Percentiles rank a stretch among this genome's conserved stretches.
Conservation (phyloP, 148 eudicot genomes). For the Mesembryanthemum crystallinum region DNA sequence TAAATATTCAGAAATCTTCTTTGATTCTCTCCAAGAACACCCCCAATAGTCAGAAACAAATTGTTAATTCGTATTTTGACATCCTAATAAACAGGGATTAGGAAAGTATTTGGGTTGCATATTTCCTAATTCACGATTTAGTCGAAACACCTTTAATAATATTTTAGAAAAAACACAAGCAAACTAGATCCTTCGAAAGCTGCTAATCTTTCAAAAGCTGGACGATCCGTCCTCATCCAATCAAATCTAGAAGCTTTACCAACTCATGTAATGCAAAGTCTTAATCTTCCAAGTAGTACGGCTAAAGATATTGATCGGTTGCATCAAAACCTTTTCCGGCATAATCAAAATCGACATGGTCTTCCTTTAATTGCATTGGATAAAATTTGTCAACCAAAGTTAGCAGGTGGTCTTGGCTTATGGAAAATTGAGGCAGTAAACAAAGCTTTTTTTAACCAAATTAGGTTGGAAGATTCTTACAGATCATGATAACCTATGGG, state of each 20-base stretch:
- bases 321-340: not conserved
- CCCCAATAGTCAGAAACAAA: not conserved
- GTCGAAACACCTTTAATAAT: not conserved
- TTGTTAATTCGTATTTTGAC: not conserved
- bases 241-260: not conserved
- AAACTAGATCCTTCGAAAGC: not conserved
- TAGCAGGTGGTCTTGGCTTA: not conserved
- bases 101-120: not conserved
- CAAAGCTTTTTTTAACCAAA: not conserved
- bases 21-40: not conserved
- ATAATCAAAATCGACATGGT: not conserved
- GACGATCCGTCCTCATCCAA: not conserved
- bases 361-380: not conserved
- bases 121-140: not conserved
- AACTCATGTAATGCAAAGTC: not conserved
- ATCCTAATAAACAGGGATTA: not conserved
- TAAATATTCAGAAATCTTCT: not conserved
- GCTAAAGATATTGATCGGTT: not conserved
- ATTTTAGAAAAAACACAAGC: not conserved
- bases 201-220: not conserved
- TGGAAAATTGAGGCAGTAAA: not conserved
- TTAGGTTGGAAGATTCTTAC: not conserved
- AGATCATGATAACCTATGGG: not conserved
- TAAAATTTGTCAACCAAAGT: not conserved
- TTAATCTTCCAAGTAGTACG: not conserved